A percentile compares a stretch with the other conserved stretches of the same genome.
phyloP scores from a whole-genome alignment of 139 green algal species.

The Micromonas pusilla region DNA sequence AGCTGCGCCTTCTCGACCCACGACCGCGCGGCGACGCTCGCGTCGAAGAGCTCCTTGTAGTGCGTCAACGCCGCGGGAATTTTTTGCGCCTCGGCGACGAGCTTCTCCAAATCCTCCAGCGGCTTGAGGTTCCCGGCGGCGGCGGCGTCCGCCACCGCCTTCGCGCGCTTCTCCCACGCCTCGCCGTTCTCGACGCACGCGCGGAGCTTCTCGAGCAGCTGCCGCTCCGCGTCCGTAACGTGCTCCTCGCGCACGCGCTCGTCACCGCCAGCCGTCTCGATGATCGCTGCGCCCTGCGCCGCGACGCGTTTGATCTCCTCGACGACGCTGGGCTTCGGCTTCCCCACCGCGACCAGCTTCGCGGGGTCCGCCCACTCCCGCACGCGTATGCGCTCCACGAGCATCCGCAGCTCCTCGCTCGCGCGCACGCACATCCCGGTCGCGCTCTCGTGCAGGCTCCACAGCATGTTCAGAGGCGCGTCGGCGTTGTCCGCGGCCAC shows the following conservation, averaged over 20 bases:
- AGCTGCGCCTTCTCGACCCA: slow-evolving; percentile 15
- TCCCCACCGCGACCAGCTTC: neutral
- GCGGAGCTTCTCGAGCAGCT: neutral
- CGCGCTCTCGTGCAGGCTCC: neutral
- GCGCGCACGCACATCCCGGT: neutral
- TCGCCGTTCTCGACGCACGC: neutral
- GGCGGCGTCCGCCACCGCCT: neutral
- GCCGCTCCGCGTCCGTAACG: neutral
- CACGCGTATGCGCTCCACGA: slow-evolving; percentile 21
- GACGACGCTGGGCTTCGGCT: neutral
- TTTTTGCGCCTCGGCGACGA: neutral
- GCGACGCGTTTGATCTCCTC: neutral
- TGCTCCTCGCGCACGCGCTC: neutral
- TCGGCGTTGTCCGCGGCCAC: neutral
- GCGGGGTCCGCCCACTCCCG: slow-evolving; percentile 1
- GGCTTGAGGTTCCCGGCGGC: neutral
- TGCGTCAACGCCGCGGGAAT: neutral
- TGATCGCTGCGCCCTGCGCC: neutral
- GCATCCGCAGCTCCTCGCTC: neutral
- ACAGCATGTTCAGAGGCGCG: neutral
- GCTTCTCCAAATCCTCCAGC: neutral
- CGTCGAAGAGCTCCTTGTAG: slow-evolving; percentile 7
- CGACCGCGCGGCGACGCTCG: neutral
- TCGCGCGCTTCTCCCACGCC: neutral
- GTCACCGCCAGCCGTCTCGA: slow-evolving; percentile 9